phyloP scores from a whole-genome alignment of 2,329 filamentous ascomycete species.

The Alternaria sp. region DNA sequence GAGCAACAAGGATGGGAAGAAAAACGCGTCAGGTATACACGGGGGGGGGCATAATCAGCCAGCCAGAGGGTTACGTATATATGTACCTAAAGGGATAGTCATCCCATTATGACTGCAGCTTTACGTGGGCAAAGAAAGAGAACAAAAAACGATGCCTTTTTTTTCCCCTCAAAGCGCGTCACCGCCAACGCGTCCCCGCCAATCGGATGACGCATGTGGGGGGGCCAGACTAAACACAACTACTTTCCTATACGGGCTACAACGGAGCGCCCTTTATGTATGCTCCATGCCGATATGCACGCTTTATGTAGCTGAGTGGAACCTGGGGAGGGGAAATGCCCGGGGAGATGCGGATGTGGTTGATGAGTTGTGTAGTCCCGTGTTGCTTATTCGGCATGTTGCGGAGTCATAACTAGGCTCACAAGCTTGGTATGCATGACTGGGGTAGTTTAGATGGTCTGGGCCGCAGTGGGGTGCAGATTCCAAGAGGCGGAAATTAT shows the following conservation, averaged over 20 bases:
- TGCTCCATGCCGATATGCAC: constrained; percentile 6
- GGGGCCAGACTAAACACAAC: constrained; percentile 1
- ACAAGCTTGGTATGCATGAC: neutral
- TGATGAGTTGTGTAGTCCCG: neutral
- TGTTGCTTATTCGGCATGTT: neutral
- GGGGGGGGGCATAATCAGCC: no score
- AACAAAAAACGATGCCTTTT: no score
- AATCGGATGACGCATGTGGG: constrained; percentile 7
- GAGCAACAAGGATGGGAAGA: neutral
- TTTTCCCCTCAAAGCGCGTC: constrained; percentile 1
- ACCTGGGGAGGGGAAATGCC: constrained; percentile 1
- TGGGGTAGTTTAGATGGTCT: neutral
- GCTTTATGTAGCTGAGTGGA: constrained; percentile 1
- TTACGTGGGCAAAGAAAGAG: neutral
- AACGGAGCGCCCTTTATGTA: constrained; percentile 4
- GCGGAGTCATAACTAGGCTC: neutral
- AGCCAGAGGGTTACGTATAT: no score
- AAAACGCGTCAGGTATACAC: neutral
- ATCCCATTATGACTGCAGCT: neutral
- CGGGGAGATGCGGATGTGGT: neutral
- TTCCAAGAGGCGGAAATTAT: neutral
- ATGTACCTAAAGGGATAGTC: no score
- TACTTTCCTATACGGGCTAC: constrained; percentile 8
- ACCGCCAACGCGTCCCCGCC: constrained; percentile 3
- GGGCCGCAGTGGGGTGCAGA: neutral